A percentile compares a stretch with the other conserved stretches of the same genome.
These are phyloP conservation scores for Chrysoporthe deuterocubensis DNA, from an alignment of 2,329 filamentous ascomycete species.

Conservation along the genomic window DNA sequence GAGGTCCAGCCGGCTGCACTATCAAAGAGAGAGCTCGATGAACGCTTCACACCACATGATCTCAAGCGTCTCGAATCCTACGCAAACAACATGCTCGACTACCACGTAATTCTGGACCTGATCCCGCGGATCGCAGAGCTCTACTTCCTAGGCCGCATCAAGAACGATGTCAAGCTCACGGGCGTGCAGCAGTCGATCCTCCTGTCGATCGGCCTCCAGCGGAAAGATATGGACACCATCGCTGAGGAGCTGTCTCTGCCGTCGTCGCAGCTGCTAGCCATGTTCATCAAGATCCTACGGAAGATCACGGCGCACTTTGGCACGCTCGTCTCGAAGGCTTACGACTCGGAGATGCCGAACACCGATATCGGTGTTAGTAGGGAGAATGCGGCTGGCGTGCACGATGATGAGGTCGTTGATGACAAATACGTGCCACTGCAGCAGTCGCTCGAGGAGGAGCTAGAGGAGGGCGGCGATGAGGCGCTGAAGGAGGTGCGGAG, in stretches of 20 bases:
- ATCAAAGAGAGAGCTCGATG: constrained; percentile 76
- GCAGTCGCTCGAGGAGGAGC: constrained; percentile 75
- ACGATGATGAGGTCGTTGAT: constrained; percentile 70
- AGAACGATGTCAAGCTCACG: constrained; percentile 68
- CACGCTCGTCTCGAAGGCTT: constrained; percentile 73
- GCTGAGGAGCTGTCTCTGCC: constrained; percentile 78
- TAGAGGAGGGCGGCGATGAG: constrained; percentile 82
- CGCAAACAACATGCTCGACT: constrained; percentile 95
- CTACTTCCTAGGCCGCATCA: constrained; percentile 82
- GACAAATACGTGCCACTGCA: constrained; percentile 73
- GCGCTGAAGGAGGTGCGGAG: constrained; percentile 71
- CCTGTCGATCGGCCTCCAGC: constrained; percentile 87
- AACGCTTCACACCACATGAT: constrained; percentile 84
- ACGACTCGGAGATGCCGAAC: constrained; percentile 67
- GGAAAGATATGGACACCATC: constrained; percentile 81
- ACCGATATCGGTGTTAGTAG: constrained; percentile 62
- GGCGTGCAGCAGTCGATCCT: constrained; percentile 87
- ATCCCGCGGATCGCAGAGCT: constrained; percentile 80
- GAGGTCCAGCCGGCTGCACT: constrained; percentile 55
- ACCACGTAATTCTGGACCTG: constrained; percentile 95
- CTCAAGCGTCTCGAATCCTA: constrained; percentile 94
- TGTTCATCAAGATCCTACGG: constrained; percentile 95
- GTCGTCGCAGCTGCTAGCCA: constrained; percentile 82
- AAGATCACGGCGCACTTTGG: constrained; percentile 84
- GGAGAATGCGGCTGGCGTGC: constrained; percentile 64